Conservation (phyloP, 139 green algal genomes). For the Chlamydomonas sphaeroides region DNA sequence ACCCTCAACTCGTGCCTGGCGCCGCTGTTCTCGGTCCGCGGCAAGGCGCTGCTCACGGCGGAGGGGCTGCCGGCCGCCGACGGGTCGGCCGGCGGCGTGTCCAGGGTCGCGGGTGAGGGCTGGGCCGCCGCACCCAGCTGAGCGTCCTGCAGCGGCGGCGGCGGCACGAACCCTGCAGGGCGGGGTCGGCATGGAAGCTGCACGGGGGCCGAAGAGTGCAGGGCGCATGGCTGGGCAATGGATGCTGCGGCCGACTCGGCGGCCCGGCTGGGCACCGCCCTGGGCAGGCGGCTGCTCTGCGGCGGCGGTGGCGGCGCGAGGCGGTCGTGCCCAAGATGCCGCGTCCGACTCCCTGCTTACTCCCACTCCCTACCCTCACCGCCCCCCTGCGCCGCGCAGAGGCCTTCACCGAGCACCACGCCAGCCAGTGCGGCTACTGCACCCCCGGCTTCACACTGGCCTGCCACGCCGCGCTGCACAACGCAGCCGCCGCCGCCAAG, state of each 20-base stretch:
- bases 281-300: constrained; percentile 5
- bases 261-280: too few species aligned
- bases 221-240: too few species aligned
- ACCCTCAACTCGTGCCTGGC: constrained; percentile 81
- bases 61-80: constrained; percentile 60
- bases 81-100: neutral
- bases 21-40: constrained; percentile 63
- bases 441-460: constrained; percentile 77
- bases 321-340: neutral
- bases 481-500: constrained; percentile 1
- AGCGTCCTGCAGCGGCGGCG: too few species aligned
- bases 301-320: neutral
- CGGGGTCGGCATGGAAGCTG: too few species aligned
- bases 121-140: too few species aligned
- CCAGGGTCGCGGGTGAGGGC: neutral
- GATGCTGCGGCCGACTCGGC: too few species aligned
- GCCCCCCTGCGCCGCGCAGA: constrained; percentile 24
- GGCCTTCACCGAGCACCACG: constrained; percentile 53
- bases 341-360: neutral
- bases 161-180: too few species aligned
- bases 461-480: constrained; percentile 53
- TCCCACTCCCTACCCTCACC: neutral
- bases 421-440: constrained; percentile 84
- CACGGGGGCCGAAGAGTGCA: too few species aligned
- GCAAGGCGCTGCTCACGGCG: constrained; percentile 62